Base-by-base conservation (phyloP, 768 basidiomycete species). In the Agaricus blazei region DNA sequence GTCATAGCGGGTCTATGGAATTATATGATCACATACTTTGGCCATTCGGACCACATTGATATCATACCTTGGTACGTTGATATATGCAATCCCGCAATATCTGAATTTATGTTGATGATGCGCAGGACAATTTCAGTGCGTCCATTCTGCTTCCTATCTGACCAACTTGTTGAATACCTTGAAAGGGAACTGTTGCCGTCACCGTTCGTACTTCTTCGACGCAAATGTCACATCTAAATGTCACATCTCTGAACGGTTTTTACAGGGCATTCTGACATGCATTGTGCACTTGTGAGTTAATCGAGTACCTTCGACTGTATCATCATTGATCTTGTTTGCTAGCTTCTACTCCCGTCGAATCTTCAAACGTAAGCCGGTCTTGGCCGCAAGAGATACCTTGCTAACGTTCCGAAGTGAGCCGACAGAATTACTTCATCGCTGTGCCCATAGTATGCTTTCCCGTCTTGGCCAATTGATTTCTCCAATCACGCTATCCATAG, bases 321-420 rank as follows among this genome's bases (percentile, higher is more conserved):
- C 41, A 41, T 31, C 34, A 14, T 26, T 38, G 1, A 41, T 15
- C 44, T 46, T 11, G 37, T 8, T 27, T 3, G 12, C 1, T 53
- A 75, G 70, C 31, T 73, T 73, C 66, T 71, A 73, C 45, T 70
- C 72, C 9, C 67, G 70, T 42, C 62, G 76, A 9, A 73, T 77
- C 26, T 72, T 69, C 56, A 65, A 65, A 60, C 59, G 75, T 76
- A 56, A 50, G 74, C 34, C 41, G 23, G 8, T 31, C 15, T 43
- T 9, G 2, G 24, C 12, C 27, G n/a, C 27, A 41, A 34, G 11
- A 34, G 1, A 23, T 12, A 11, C 34, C 23, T 12, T 24, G 28
- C 6, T 28, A 28, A 53, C 34, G 26, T 31, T 40, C 8, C 29
- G 9, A 46, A 76, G 74, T 76, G 52, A 73, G 74, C 65, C 65